phyloP scores from a whole-genome alignment of 192 early-diverging fungal genomes.

The Podila horticola region DNA sequence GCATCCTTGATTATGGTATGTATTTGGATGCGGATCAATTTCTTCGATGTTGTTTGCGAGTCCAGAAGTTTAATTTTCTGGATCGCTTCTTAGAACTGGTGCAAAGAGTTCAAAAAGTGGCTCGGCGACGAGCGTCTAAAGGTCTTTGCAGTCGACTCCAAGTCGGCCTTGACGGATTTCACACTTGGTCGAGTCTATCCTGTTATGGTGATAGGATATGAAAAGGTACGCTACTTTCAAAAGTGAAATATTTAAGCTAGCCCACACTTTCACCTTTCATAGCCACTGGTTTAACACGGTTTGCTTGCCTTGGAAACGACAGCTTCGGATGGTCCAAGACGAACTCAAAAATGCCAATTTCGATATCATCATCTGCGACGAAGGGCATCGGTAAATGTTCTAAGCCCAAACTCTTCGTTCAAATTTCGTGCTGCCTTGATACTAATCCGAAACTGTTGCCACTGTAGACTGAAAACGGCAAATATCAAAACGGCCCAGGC shows the following conservation, averaged over 20 bases:
- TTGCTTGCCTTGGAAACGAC: neutral
- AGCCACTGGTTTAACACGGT: too few relatives aligned
- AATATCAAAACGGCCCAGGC: constrained; percentile 58
- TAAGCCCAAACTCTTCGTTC: constrained; percentile 1
- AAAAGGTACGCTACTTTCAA: constrained; percentile 35
- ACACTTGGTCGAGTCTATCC: constrained; percentile 53
- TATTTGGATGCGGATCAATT: neutral
- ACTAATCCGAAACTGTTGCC: neutral
- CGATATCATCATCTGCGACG: constrained; percentile 50
- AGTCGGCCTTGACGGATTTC: constrained; percentile 54
- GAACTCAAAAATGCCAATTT: constrained; percentile 43
- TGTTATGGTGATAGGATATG: constrained; percentile 64
- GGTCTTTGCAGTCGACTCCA: constrained; percentile 56
- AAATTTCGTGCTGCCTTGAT: neutral
- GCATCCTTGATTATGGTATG: constrained; percentile 53
- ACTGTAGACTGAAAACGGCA: constrained; percentile 53
- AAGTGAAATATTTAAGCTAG: neutral
- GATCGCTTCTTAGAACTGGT: constrained; percentile 52
- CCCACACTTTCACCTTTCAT: too few relatives aligned
- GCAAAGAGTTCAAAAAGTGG: constrained; percentile 66
- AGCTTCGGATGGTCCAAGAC: constrained; percentile 42
- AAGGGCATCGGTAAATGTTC: constrained; percentile 8
- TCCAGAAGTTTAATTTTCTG: neutral
- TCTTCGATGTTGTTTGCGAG: too few relatives aligned
- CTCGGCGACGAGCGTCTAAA: constrained; percentile 58